Conservation (phyloP, 1,284 basidiomycete species). For the Cryptococcus sp. region DNA sequence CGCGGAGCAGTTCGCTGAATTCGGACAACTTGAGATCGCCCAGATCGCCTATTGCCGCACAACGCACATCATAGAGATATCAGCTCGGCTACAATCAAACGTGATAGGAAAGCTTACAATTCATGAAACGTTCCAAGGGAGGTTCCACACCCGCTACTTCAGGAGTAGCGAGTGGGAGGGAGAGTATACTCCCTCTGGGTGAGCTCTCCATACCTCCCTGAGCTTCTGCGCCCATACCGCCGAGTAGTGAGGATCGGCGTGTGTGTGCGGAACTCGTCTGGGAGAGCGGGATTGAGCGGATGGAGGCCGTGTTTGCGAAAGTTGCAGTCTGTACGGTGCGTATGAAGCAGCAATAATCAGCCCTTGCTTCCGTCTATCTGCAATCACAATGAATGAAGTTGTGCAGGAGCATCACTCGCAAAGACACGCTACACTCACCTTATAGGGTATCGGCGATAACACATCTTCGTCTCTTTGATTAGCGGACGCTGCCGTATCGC, state of each 20-base stretch:
- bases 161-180: constrained; percentile 12
- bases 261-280: constrained; percentile 10
- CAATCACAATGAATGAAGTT: no score
- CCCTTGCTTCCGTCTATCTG: no score
- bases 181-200: constrained; percentile 21
- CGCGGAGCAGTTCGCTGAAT: constrained; percentile 68
- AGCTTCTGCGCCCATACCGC: constrained; percentile 11
- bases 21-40: constrained; percentile 75
- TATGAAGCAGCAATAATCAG: no score
- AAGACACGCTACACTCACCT: no score
- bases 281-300: not conserved
- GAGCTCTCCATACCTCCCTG: constrained; percentile 14
- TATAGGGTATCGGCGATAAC: no score
- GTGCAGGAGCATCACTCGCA: no score
- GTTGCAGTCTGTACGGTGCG: no score
- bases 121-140: constrained; percentile 49
- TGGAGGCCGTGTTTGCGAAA: no score
- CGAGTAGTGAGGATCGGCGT: constrained; percentile 26
- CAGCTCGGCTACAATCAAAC: not conserved
- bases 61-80: not conserved
- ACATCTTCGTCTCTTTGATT: no score
- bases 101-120: constrained; percentile 30
- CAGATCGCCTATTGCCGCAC: constrained; percentile 55
- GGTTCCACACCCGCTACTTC: constrained; percentile 23
- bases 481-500: constrained; percentile 5